Evolutionary conservation across 2,329 filamentous ascomycete genomes (phyloP).

Genomic region (Hypoxylon rubiginosum): DNA sequence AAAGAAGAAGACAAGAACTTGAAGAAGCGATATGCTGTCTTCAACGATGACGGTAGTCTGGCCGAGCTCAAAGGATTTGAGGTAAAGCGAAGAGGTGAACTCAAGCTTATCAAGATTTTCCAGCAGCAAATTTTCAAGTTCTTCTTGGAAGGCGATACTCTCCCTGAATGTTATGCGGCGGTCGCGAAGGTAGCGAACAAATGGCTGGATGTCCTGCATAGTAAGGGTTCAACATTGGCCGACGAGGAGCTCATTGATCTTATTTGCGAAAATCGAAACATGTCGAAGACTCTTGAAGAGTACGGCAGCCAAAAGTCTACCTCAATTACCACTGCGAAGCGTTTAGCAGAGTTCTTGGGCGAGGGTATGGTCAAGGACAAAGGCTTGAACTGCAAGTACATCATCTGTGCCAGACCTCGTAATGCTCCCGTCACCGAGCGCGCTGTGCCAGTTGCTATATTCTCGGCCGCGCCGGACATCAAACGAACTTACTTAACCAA

Average conservation of each 20-base stretch:
- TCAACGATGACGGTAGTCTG: conserved; percentile 96
- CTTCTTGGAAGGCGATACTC: conserved; percentile 90
- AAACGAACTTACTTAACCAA: conserved; percentile 93
- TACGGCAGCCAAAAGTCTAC: conserved; percentile 97
- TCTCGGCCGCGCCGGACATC: conserved; percentile 89
- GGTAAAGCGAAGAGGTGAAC: conserved; percentile 94
- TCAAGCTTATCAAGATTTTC: conserved; percentile 99
- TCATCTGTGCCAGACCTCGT: conserved; percentile 89
- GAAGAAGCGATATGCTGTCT: conserved; percentile 99
- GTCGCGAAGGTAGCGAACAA: conserved; percentile 96
- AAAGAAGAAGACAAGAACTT: conserved; percentile 99
- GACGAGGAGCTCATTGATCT: conserved; percentile 98
- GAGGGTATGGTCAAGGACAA: conserved; percentile 99
- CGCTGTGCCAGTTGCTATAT: conserved; percentile 95
- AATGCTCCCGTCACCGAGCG: conserved; percentile 94
- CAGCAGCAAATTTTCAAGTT: conserved; percentile 99
- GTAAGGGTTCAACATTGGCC: conserved; percentile 87
- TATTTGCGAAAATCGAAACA: conserved; percentile 99
- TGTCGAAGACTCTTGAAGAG: conserved; percentile 96
- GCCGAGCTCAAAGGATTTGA: conserved; percentile 98
- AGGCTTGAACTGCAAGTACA: conserved; percentile 99
- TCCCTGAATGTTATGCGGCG: conserved; percentile 88
- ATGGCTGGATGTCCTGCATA: conserved; percentile 95
- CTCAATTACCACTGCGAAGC: conserved; percentile 97
- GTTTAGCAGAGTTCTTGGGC: conserved; percentile 93